Evolutionary conservation across 306 rosid species (phyloP).

Genomic region (Medicago ruthenica): DNA sequence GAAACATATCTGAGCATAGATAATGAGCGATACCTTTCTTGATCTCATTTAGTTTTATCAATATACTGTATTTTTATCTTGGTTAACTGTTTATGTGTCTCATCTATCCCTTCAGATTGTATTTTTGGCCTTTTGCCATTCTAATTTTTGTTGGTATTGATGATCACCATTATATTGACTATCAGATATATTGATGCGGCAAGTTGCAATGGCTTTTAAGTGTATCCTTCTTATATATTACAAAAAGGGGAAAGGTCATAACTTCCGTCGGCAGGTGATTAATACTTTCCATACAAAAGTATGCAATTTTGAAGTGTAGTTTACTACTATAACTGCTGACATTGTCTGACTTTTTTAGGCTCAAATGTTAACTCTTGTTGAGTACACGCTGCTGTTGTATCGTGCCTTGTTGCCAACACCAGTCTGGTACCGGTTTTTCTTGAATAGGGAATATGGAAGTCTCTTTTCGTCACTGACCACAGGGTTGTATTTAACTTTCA

Average conservation of each 20-base stretch:
- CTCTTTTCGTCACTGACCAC: slow-evolving; percentile 91
- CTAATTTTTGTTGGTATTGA: slow-evolving; percentile 23
- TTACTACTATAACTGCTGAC: slow-evolving; percentile 43
- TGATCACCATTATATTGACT: slow-evolving; percentile 33
- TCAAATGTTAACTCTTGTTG: slow-evolving; percentile 81
- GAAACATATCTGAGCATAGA: background rate
- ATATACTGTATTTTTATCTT: slow-evolving; percentile 2
- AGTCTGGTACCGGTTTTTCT: slow-evolving; percentile 88
- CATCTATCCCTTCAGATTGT: slow-evolving; percentile 11
- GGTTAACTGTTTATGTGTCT: background rate
- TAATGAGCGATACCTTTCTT: slow-evolving; percentile 20
- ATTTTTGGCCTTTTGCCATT: slow-evolving; percentile 2
- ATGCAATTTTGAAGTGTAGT: slow-evolving; percentile 14
- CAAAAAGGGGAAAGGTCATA: slow-evolving; percentile 87
- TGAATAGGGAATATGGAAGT: slow-evolving; percentile 84
- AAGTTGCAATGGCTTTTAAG: slow-evolving; percentile 84
- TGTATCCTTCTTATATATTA: slow-evolving; percentile 77
- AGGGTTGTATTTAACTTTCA: slow-evolving; percentile 88
- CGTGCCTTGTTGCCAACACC: slow-evolving; percentile 88
- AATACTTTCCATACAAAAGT: slow-evolving; percentile 18
- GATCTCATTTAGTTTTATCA: slow-evolving; percentile 8
- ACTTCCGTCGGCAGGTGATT: slow-evolving; percentile 83
- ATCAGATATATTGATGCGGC: slow-evolving; percentile 87
- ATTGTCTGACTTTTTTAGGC: slow-evolving; percentile 56
- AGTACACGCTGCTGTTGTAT: slow-evolving; percentile 75